These are phyloP conservation scores for Leucosporidium creatinivorum DNA, from an alignment of 768 basidiomycete species.

Conservation along the genomic window DNA sequence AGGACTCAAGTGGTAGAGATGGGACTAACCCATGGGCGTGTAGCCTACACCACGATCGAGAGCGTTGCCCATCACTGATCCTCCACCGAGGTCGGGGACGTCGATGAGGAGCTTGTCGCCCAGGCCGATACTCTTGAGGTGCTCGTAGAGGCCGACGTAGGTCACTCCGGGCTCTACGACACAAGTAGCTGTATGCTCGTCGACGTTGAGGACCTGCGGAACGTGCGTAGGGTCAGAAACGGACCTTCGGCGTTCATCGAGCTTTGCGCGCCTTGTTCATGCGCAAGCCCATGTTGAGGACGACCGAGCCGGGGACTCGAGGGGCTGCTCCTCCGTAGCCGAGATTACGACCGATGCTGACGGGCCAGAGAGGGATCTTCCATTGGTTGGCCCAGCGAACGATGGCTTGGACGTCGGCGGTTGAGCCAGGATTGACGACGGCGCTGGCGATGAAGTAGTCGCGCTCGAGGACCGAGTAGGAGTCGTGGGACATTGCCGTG, in stretches of 20 bases:
- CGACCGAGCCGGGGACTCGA: constrained; percentile 22
- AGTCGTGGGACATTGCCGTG: constrained; percentile 1
- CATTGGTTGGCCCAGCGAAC: constrained; percentile 30
- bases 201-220: constrained; percentile 15
- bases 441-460: constrained; percentile 30
- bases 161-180: constrained; percentile 31
- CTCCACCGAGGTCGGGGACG: constrained; percentile 5
- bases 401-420: constrained; percentile 17
- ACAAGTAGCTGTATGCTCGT: constrained; percentile 22
- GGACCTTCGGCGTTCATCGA: too few relatives aligned
- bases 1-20: too few relatives aligned
- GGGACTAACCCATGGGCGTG: background rate
- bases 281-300: constrained; percentile 16
- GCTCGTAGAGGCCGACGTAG: constrained; percentile 30
- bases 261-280: constrained; percentile 21
- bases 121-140: constrained; percentile 16
- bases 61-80: constrained; percentile 21
- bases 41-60: constrained; percentile 15
- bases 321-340: constrained; percentile 33
- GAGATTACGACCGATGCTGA: constrained; percentile 29
- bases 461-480: background rate
- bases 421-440: constrained; percentile 3
- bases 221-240: too few relatives aligned
- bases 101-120: constrained; percentile 27
- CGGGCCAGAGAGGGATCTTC: constrained; percentile 25